Base-by-base conservation (phyloP, 345 rosid genomes). In the Acer yangbiense region DNA sequence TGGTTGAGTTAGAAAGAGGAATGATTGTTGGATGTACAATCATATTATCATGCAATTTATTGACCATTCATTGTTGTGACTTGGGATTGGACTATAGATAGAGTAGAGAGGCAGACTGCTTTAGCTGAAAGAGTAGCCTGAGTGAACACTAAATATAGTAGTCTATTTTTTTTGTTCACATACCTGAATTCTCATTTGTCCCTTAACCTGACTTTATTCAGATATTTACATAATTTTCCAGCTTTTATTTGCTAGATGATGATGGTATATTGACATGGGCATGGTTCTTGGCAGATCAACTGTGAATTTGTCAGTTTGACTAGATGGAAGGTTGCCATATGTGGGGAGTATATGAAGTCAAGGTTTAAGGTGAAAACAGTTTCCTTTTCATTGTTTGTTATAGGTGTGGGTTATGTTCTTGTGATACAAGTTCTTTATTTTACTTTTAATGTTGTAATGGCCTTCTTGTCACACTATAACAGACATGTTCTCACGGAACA, bases 331-430 rank as follows among this genome's bases (percentile, higher is more conserved):
- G 90, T 90, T 50, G 99, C 99, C 81, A 96, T 96, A 81, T 96
- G 99, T 78, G 99, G 99, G 85, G 97, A 96, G 76, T 96, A 82
- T 75, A 92, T 92, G 97, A 94, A 88, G 87, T 90, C 95, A 41
- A 91, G 97, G 83, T 85, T 83, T 67, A 87, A 86, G 95, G 98
- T 92, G 86, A 72, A 80, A 44, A 71, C 68, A 65, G 7, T 74
- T 71, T 69, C 67, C 64, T 72, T 20, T 18, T 64, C 64, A 44
- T 54, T 54, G 25, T 13, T 9, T 2, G 9, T 60, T 72, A 16
- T 82, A 64, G 11, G 55, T 25, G 58, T 46, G 23, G 65, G 58
- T 39, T 61, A 46, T 64, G 6, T 39, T 70, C 27, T 79, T 35
- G 43, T 71, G 43, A 43, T 20, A 60, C 74, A 32, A 39, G 44